phyloP scores from a whole-genome alignment of 345 rosid species.

The Dimocarpus longan region DNA sequence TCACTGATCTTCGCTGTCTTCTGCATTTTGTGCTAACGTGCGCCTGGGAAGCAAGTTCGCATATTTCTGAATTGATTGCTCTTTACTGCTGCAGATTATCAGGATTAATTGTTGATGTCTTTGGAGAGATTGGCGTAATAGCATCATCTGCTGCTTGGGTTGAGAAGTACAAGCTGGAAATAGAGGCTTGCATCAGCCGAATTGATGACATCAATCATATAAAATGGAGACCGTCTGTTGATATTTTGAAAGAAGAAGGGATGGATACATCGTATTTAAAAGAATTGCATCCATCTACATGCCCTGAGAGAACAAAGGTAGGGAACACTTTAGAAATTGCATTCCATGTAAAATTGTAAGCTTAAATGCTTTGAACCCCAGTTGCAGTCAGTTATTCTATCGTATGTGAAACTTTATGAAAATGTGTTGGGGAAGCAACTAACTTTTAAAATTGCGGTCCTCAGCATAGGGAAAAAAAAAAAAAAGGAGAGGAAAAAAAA shows the following conservation, averaged over 20 bases:
- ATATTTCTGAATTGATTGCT: slow-evolving; percentile 17
- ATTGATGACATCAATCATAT: slow-evolving; percentile 61
- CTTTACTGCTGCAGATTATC: slow-evolving; percentile 59
- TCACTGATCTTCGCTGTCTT: neutral
- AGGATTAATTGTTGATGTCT: slow-evolving; percentile 82
- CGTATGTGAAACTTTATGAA: no score
- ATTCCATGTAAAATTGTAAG: neutral
- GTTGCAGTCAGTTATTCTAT: neutral
- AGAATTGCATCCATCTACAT: slow-evolving; percentile 47
- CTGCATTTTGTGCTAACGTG: neutral
- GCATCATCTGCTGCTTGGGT: slow-evolving; percentile 99
- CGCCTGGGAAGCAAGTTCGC: neutral
- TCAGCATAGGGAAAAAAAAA: neutral
- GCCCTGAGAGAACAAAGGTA: slow-evolving; percentile 74
- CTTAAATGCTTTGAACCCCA: neutral
- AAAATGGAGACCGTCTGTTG: slow-evolving; percentile 88
- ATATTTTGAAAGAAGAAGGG: slow-evolving; percentile 94
- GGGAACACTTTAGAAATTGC: slow-evolving; percentile 13
- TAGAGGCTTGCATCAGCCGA: slow-evolving; percentile 60
- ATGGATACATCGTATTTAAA: slow-evolving; percentile 49
- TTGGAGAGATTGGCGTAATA: slow-evolving; percentile 86
- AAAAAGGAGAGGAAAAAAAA: no score
- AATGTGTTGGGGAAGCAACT: neutral
- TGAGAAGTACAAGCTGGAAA: slow-evolving; percentile 71
- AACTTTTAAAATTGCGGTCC: neutral